These are phyloP conservation scores for Schizothecium vesticola DNA, from an alignment of 495 filamentous ascomycete genomes.

Conservation along the genomic window DNA sequence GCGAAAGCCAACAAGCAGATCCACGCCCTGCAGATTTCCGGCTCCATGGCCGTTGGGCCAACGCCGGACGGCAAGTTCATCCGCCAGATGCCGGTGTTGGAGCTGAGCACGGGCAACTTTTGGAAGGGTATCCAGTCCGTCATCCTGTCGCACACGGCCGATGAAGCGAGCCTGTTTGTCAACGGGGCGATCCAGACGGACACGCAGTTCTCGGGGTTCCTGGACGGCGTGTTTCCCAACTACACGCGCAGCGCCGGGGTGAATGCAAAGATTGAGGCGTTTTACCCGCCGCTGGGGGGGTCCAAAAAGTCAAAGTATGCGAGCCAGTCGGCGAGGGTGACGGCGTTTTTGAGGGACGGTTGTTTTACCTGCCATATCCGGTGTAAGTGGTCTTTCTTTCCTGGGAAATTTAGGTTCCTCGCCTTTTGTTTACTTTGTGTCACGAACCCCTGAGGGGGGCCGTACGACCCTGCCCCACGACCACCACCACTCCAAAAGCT, in stretches of 20 bases:
- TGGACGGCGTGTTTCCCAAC: slow-evolving; percentile 38
- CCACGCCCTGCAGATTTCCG: slow-evolving; percentile 28
- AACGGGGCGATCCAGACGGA: slow-evolving; percentile 45
- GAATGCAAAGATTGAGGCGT: slow-evolving; percentile 27
- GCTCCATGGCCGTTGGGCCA: slow-evolving; percentile 42
- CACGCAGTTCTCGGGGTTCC: slow-evolving; percentile 46
- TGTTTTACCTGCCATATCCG: slow-evolving; percentile 39
- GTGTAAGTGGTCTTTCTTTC: slow-evolving; percentile 14
- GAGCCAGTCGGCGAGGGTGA: slow-evolving; percentile 29
- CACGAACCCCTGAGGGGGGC: background rate
- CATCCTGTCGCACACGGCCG: slow-evolving; percentile 37
- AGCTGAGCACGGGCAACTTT: slow-evolving; percentile 41
- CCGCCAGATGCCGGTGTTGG: slow-evolving; percentile 39
- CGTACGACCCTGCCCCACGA: too few species aligned
- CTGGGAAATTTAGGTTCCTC: background rate
- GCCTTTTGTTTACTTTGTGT: background rate
- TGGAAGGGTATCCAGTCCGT: slow-evolving; percentile 35
- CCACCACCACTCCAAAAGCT: background rate
- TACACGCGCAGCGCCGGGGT: slow-evolving; percentile 31
- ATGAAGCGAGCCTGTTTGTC: slow-evolving; percentile 38
- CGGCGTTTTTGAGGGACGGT: slow-evolving; percentile 31
- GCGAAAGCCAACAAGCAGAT: slow-evolving; percentile 38
- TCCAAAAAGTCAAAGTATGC: slow-evolving; percentile 19
- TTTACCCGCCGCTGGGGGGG: slow-evolving; percentile 29
- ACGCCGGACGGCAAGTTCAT: slow-evolving; percentile 43